phyloP scores from a whole-genome alignment of 306 rosid genomes.

The Alnus rubra region DNA sequence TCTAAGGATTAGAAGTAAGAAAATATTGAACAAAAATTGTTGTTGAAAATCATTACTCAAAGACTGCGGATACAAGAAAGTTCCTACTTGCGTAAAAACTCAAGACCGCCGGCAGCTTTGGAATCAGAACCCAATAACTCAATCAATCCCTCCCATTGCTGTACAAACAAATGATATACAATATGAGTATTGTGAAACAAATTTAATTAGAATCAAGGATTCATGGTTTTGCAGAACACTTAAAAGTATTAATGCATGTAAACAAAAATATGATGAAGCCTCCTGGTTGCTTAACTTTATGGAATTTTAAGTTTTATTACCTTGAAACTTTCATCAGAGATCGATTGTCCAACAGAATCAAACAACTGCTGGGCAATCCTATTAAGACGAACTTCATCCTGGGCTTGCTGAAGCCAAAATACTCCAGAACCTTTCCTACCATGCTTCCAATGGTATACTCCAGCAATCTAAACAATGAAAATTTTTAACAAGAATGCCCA shows the following conservation, averaged over 20 bases:
- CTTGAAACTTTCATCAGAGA: slow-evolving; percentile 92
- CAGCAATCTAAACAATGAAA: slow-evolving; percentile 66
- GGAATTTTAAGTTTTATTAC: slow-evolving; percentile 35
- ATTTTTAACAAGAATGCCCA: slow-evolving; percentile 6
- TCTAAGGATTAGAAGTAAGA: slow-evolving; percentile 16
- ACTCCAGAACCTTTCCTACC: slow-evolving; percentile 88
- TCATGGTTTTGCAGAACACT: not conserved
- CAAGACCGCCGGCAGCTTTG: slow-evolving; percentile 85
- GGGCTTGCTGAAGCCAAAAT: slow-evolving; percentile 93
- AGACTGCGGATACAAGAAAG: slow-evolving; percentile 13
- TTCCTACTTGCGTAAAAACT: slow-evolving; percentile 84
- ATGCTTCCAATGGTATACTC: slow-evolving; percentile 92
- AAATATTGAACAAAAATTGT: slow-evolving; percentile 21
- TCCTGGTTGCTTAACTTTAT: slow-evolving; percentile 4
- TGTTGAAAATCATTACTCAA: slow-evolving; percentile 7
- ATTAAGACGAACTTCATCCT: slow-evolving; percentile 71
- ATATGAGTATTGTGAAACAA: slow-evolving; percentile 7
- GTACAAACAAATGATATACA: slow-evolving; percentile 25
- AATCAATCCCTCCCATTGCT: slow-evolving; percentile 98
- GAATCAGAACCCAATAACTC: slow-evolving; percentile 93
- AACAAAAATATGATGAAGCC: not conserved
- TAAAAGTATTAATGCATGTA: not conserved
- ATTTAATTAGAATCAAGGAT: slow-evolving; percentile 22
- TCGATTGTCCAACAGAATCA: slow-evolving; percentile 88
- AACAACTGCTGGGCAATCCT: slow-evolving; percentile 87